These are phyloP conservation scores for Letharia lupina DNA, from an alignment of 495 filamentous ascomycete genomes.

Conservation along the genomic window DNA sequence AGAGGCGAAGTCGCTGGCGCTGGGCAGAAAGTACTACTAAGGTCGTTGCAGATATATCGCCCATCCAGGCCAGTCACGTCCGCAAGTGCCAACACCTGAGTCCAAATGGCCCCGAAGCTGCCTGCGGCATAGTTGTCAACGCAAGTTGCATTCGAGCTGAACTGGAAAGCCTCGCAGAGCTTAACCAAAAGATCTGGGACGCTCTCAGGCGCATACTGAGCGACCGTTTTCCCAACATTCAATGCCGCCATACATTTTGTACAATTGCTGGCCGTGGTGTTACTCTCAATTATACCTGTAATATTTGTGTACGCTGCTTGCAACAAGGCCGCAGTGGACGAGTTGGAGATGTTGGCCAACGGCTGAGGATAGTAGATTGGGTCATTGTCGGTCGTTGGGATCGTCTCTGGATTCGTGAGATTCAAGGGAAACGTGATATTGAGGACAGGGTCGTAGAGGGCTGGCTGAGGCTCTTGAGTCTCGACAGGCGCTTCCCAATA, in stretches of 20 bases:
- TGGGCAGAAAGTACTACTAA: slow-evolving; percentile 41
- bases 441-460: slow-evolving; percentile 47
- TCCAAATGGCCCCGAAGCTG: slow-evolving; percentile 48
- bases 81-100: slow-evolving; percentile 47
- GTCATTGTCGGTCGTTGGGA: slow-evolving; percentile 43
- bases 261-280: slow-evolving; percentile 36
- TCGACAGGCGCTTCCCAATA: slow-evolving; percentile 45
- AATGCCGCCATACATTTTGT: slow-evolving; percentile 46
- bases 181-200: slow-evolving; percentile 44
- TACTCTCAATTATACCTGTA: slow-evolving; percentile 36
- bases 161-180: slow-evolving; percentile 40
- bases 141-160: slow-evolving; percentile 38
- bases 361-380: slow-evolving; percentile 42
- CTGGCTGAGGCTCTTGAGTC: slow-evolving; percentile 51
- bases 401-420: slow-evolving; percentile 45
- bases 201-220: slow-evolving; percentile 38
- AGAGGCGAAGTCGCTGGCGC: slow-evolving; percentile 37
- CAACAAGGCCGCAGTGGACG: slow-evolving; percentile 36
- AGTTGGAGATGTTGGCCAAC: slow-evolving; percentile 34
- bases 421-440: slow-evolving; percentile 50
- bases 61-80: slow-evolving; percentile 50
- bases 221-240: slow-evolving; percentile 41
- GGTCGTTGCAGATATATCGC: slow-evolving; percentile 47
- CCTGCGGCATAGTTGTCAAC: slow-evolving; percentile 37
- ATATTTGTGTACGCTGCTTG: slow-evolving; percentile 36